These are phyloP conservation scores for Aurifilum marmelostoma DNA, from an alignment of 2,329 filamentous ascomycete species.

Conservation along the genomic window DNA sequence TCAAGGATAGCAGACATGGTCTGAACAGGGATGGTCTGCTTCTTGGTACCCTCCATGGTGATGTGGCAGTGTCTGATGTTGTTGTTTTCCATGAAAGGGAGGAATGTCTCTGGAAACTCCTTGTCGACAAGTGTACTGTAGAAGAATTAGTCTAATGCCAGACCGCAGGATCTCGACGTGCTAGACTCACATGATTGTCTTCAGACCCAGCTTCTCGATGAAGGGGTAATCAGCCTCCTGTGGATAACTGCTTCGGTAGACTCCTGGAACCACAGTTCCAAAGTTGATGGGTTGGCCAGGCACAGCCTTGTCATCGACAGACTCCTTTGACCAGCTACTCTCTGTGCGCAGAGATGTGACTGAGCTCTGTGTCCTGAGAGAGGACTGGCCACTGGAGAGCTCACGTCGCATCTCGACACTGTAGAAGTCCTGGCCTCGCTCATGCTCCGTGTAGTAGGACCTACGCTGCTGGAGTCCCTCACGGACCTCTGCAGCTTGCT, in stretches of 20 bases:
- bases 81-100: conserved; percentile 65
- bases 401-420: conserved; percentile 26
- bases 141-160: neutral
- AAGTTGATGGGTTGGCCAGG: conserved; percentile 68
- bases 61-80: conserved; percentile 75
- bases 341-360: conserved; percentile 22
- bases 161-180: neutral
- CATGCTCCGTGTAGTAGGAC: conserved; percentile 21
- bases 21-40: conserved; percentile 66
- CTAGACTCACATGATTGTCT: conserved; percentile 73
- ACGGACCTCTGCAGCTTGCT: conserved; percentile 5
- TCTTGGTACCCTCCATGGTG: conserved; percentile 87
- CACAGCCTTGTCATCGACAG: neutral
- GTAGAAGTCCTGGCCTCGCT: conserved; percentile 4
- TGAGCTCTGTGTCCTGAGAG: conserved; percentile 12
- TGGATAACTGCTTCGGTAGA: conserved; percentile 86
- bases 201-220: conserved; percentile 68
- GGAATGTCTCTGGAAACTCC: conserved; percentile 57
- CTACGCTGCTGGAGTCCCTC: conserved; percentile 26
- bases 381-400: conserved; percentile 23
- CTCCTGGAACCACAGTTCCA: conserved; percentile 70
- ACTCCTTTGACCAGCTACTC: conserved; percentile 19
- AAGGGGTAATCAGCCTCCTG: conserved; percentile 70
- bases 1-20: conserved; percentile 73
- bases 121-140: conserved; percentile 65